Base-by-base conservation (phyloP, 1,284 basidiomycete genomes). In the Papiliotrema laurentii region DNA sequence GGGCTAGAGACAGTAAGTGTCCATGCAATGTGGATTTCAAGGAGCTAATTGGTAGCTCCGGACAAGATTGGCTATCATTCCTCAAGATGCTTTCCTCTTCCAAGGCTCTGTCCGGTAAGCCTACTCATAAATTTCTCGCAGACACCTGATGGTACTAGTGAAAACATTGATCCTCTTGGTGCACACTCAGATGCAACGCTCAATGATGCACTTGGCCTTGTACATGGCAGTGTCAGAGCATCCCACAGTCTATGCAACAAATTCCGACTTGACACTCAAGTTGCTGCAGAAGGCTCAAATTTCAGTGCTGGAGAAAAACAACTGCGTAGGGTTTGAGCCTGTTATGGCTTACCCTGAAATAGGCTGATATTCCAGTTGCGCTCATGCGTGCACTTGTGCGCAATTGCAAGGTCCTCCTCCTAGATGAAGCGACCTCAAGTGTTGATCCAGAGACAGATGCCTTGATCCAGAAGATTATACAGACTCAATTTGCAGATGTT, bases 381-480 rank as follows among this genome's bases (percentile, higher is more conserved):
- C 74, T 89, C 2, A 81, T 82, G 53, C 77, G 85, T 39, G 86
- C 85, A 0, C 73, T 88, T 3, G 81, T 85, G 16, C 83, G 84
- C 72, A 80, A 81, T 47, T 83, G 81, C 60, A 78, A 78, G 5
- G 79, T 88, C 49, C 82, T 88, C 40, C 74, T 88, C 19, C 73
- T 87, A 37, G 83, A 74, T 47, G 72, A 71, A 58, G 70, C 68
- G 5, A 71, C 69, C 18, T 60, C 60, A 9, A 84, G 78, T 36
- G 86, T 90, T 24, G 89, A 91, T 58, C 80, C 84, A 5, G 85
- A 87, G 60, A 89, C 86, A 1, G 87, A 89, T 63, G 79, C 85
- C 0, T 81, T 84, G 63, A 75, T 89, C 26, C 86, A 88, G 66
- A 75, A 77, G 16, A 86, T 85, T 2, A 88, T 90, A 51, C 81